phyloP scores from a whole-genome alignment of 2,329 filamentous ascomycete genomes.

The Fusarium udum region DNA sequence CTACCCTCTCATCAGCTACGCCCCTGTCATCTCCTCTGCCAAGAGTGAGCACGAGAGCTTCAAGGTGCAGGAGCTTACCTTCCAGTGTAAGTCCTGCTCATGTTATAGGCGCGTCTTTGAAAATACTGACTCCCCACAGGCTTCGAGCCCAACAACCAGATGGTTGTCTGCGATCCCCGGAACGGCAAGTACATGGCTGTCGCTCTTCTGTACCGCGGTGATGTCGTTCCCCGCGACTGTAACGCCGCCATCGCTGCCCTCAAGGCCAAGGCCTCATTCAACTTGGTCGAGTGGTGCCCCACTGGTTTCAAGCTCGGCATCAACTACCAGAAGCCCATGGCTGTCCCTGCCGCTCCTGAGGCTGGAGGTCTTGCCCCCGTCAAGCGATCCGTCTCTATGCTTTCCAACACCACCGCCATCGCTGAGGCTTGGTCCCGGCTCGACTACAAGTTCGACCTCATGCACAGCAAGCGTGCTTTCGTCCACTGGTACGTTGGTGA shows the following conservation, averaged over 20 bases:
- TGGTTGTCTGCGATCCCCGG: slow-evolving; percentile 78
- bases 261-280: slow-evolving; percentile 77
- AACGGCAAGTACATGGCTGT: slow-evolving; percentile 83
- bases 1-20: slow-evolving; percentile 78
- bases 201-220: slow-evolving; percentile 75
- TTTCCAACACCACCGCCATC: slow-evolving; percentile 80
- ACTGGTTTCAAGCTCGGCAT: slow-evolving; percentile 81
- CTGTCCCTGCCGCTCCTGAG: slow-evolving; percentile 62
- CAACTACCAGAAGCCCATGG: slow-evolving; percentile 75
- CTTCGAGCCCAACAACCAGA: slow-evolving; percentile 82
- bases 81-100: slow-evolving; percentile 68
- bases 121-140: slow-evolving; percentile 55
- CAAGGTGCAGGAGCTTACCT: slow-evolving; percentile 81
- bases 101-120: background rate
- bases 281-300: slow-evolving; percentile 79
- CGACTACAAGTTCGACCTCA: slow-evolving; percentile 80
- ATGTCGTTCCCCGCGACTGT: slow-evolving; percentile 76
- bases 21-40: slow-evolving; percentile 74
- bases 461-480: slow-evolving; percentile 81
- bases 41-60: slow-evolving; percentile 89
- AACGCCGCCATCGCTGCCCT: slow-evolving; percentile 71
- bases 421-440: slow-evolving; percentile 78
- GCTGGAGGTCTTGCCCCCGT: slow-evolving; percentile 70
- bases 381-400: slow-evolving; percentile 73
- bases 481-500: slow-evolving; percentile 86